Percentiles rank a stretch among this genome's conserved stretches.
These are phyloP conservation scores for Umbelopsis sp. DNA, from an alignment of 192 early-diverging fungal species.

Conservation along the genomic window DNA sequence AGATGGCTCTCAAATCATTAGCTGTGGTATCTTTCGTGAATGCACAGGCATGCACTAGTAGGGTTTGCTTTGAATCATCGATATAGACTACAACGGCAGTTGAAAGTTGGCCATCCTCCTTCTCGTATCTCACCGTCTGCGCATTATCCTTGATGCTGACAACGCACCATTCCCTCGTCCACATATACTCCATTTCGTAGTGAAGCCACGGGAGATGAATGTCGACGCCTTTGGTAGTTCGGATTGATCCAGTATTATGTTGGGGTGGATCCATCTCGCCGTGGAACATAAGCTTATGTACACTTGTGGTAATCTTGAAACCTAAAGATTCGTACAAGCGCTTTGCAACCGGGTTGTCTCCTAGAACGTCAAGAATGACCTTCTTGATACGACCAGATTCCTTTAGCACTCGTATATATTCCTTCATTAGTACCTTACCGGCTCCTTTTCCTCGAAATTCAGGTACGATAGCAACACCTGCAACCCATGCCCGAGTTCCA, in stretches of 20 bases:
- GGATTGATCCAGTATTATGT: background rate
- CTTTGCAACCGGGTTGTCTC: background rate
- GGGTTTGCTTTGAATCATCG: background rate
- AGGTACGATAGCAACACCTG: constrained; percentile 10
- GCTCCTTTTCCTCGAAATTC: constrained; percentile 10
- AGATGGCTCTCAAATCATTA: background rate
- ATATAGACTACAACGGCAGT: background rate
- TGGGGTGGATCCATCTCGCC: background rate
- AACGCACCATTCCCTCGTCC: background rate
- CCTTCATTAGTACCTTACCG: constrained; percentile 1
- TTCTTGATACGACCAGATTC: background rate
- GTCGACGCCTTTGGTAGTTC: background rate
- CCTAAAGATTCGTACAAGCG: background rate
- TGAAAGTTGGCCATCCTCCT: background rate
- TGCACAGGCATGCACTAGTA: background rate
- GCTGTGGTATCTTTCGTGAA: background rate
- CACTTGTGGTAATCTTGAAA: background rate
- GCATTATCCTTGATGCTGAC: constrained; percentile 5
- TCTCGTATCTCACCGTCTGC: background rate
- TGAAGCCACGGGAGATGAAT: background rate
- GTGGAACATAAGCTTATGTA: background rate
- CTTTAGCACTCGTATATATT: background rate
- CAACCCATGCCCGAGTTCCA: constrained; percentile 6
- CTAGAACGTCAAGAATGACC: background rate
- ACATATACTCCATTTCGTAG: background rate